A percentile compares a stretch with the other conserved stretches of the same genome.
Evolutionary conservation across 805 yeast genomes (phyloP).

Genomic region (Saccharomycopsis sp.): DNA sequence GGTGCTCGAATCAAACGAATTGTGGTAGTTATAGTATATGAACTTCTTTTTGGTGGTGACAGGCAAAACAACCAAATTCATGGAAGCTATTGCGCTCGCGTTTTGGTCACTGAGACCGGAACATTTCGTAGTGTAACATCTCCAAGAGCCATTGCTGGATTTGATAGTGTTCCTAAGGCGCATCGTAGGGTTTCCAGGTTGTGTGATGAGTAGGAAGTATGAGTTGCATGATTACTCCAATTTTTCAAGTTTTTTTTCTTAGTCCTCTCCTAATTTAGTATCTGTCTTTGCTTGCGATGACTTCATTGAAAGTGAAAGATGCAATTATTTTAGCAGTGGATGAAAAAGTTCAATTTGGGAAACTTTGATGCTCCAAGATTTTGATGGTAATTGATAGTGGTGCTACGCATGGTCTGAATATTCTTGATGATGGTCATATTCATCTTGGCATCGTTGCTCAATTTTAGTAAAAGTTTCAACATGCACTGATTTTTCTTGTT

Average conservation of each 20-base stretch:
- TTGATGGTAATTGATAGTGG: neutral
- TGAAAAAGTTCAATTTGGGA: slow-evolving; percentile 5
- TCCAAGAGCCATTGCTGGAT: neutral
- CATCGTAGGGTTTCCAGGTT: slow-evolving; percentile 97
- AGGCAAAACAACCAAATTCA: slow-evolving; percentile 35
- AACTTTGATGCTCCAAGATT: neutral
- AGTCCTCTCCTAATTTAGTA: too few relatives aligned
- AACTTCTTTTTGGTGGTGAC: slow-evolving; percentile 35
- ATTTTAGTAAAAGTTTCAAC: too few relatives aligned
- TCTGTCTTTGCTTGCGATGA: too few relatives aligned
- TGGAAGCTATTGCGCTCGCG: slow-evolving; percentile 22
- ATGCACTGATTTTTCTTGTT: too few relatives aligned
- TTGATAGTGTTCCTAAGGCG: slow-evolving; percentile 27
- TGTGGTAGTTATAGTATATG: slow-evolving; percentile 34
- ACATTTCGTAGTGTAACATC: too few relatives aligned
- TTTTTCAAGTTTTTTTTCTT: too few relatives aligned
- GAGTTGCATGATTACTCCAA: too few relatives aligned
- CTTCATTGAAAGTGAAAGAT: too few relatives aligned
- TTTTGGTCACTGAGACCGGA: too few relatives aligned
- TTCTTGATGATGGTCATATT: too few relatives aligned
- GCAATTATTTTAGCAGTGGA: too few relatives aligned
- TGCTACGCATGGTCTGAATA: neutral
- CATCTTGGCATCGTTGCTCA: too few relatives aligned
- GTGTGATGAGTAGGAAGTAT: slow-evolving; percentile 78
- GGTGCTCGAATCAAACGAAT: slow-evolving; percentile 5